Evolutionary conservation across 2,329 filamentous ascomycete genomes (phyloP).

Genomic region (Akanthomyces dipterigenus): DNA sequence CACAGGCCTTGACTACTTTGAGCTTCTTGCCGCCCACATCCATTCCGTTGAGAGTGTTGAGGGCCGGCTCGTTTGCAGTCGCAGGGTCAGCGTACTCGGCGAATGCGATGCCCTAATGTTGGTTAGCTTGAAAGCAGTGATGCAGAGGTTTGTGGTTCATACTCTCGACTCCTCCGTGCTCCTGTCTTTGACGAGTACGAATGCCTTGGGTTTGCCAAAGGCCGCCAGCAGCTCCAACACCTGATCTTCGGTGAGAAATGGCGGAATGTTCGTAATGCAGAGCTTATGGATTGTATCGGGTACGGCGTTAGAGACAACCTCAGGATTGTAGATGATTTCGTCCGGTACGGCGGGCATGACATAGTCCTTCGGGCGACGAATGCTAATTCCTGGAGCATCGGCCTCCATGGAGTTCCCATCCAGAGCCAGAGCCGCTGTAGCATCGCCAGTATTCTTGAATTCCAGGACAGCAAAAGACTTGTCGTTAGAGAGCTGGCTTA

Average conservation of each 20-base stretch:
- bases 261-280: constrained; percentile 80
- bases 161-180: constrained; percentile 82
- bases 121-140: constrained; percentile 22
- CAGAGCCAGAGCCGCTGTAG: constrained; percentile 83
- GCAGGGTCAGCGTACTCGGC: constrained; percentile 82
- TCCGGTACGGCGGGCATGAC: constrained; percentile 79
- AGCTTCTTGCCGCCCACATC: constrained; percentile 81
- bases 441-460: constrained; percentile 80
- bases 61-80: constrained; percentile 68
- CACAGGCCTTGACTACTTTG: constrained; percentile 81
- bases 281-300: constrained; percentile 94
- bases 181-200: constrained; percentile 80
- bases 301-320: constrained; percentile 71
- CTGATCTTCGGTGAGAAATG: constrained; percentile 84
- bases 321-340: constrained; percentile 66
- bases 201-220: constrained; percentile 90
- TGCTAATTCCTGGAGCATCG: constrained; percentile 58
- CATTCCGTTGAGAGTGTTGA: constrained; percentile 89
- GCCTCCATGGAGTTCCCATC: constrained; percentile 86
- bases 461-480: constrained; percentile 78
- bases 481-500: constrained; percentile 75
- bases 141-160: constrained; percentile 30
- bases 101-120: constrained; percentile 78
- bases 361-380: constrained; percentile 91
- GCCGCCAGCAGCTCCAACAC: constrained; percentile 83